Evolutionary conservation across 495 filamentous ascomycete species (phyloP), one percentile per base, ranked within the genome.

Genomic region (Polyplosphaeria fusca): DNA sequence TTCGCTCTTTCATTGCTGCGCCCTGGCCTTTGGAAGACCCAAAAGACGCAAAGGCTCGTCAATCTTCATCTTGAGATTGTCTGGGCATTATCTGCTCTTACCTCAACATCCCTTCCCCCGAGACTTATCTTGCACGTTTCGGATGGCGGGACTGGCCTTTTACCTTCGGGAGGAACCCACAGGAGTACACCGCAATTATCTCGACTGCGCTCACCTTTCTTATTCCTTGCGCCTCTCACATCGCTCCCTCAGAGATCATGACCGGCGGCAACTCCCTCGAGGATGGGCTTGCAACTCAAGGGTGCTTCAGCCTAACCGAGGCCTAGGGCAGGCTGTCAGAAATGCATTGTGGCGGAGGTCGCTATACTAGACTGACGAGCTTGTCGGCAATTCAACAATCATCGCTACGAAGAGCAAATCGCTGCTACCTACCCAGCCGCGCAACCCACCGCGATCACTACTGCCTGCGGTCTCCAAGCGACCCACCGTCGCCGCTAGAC

Each of bases 1-100:
- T 41, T 52, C 49, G 52, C 55, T 52, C 20, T 52, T 43, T 14
- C 27, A 35, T 85, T 86, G 84, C 95, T 95, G 91, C 83, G 90
- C 80, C 91, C 91, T 60, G 96, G 95, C 81, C 87, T 88, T 71
- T 87, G 88, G 69, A 91, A 96, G 89, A 96, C 95, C 86, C 92
- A 92, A 77, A 87, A 88, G 79, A 93, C 86, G 86, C 79, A 98
- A 98, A 89, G 91, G 91, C 64, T 92, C 93, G 38, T 91, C 89
- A 89, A 89, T 76, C 85, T 86, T 22, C 85, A 87, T 35, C 86
- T 88, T 70, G 91, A 96, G 85, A 96, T 96, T 86, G 95, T 96
- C 86, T 91, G 96, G 74, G 93, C 91, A 35, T 35, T 14, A 35
- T 35, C 30, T 35, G 30, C 30, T 14, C 14, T 14, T 35, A 35